Evolutionary conservation across 2,329 filamentous ascomycete species (phyloP), one percentile per base, ranked within the genome.

Genomic region (Aureobasidium sp.): DNA sequence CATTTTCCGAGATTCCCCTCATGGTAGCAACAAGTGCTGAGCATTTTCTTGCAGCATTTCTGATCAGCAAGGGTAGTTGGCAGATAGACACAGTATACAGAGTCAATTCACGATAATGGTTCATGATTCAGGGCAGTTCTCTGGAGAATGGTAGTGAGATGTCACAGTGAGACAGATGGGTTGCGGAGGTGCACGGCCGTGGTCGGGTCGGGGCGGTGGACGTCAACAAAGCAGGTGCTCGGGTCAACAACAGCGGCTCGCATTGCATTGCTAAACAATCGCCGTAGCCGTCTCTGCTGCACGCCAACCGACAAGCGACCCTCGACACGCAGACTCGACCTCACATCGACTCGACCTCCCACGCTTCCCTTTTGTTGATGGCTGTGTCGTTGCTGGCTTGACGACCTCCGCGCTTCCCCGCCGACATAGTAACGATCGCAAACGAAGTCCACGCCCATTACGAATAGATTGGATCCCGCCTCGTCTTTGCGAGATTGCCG

Each of bases 321-420:
- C 19, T 25, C 47, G 31, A 17, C 17, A 23, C 27, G 27, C 27
- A 17, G 35, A 38, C 49, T 27, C 37, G 35, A 33, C 35, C 50
- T 37, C 43, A 21, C n/a, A 13, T 43, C 31, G 38, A 43, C 49
- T 53, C 35, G 49, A 53, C 13, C 19, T 29, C 35, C 21, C 15
- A 19, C 17, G 3, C 25, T 29, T 31, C 23, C 37, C 21, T 9
- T 31, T 31, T 33, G n/a, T 43, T 43, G 37, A 42, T 40, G 38
- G 15, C 53, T 19, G 40, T 57, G 53, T 46, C 53, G 53, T 57
- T 19, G 53, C 53, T 57, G 53, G 53, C 21, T 37, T 57, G 53
- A 57, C 53, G 53, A 42, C 53, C 40, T 43, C 19, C 33, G 33
- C 51, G 27, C 51, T 31, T 29, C 38, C 37, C 51, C n/a, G 27